Conservation (phyloP, 495 filamentous ascomycete genomes). For the Penicillium dipodomyicola region DNA sequence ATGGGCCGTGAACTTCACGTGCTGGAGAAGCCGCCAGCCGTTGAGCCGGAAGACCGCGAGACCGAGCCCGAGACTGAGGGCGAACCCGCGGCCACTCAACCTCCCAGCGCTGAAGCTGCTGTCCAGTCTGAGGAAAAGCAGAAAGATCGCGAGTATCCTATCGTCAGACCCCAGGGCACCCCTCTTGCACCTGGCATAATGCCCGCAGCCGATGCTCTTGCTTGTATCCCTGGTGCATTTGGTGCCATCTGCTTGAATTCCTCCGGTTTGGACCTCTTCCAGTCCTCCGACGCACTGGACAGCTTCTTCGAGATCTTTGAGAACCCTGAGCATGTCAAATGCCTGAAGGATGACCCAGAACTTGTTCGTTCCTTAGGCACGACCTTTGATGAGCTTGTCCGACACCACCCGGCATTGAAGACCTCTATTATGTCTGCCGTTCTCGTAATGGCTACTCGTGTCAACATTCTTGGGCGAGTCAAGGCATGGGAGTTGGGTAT, state of each 20-base stretch:
- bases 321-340: slow-evolving; percentile 82
- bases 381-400: slow-evolving; percentile 89
- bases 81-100: slow-evolving; percentile 13
- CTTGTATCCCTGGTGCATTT: slow-evolving; percentile 78
- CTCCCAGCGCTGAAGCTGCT: slow-evolving; percentile 18
- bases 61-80: slow-evolving; percentile 22
- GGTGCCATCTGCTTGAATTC: slow-evolving; percentile 93
- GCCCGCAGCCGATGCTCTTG: slow-evolving; percentile 80
- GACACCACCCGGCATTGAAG: slow-evolving; percentile 86
- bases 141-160: slow-evolving; percentile 33
- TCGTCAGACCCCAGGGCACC: slow-evolving; percentile 34
- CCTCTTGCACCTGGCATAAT: slow-evolving; percentile 73
- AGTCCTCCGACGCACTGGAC: slow-evolving; percentile 74
- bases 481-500: slow-evolving; percentile 65
- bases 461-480: slow-evolving; percentile 64
- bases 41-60: slow-evolving; percentile 25
- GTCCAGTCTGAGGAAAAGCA: slow-evolving; percentile 19
- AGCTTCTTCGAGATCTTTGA: slow-evolving; percentile 94
- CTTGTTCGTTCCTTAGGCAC: slow-evolving; percentile 60
- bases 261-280: slow-evolving; percentile 84
- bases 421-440: slow-evolving; percentile 74
- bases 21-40: slow-evolving; percentile 30
- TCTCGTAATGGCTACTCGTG: slow-evolving; percentile 77
- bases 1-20: slow-evolving; percentile 51
- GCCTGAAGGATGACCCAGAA: slow-evolving; percentile 66